Evolutionary conservation across 768 basidiomycete genomes (phyloP), one percentile per base, ranked within the genome.

Genomic region (Lactifluus volemus): DNA sequence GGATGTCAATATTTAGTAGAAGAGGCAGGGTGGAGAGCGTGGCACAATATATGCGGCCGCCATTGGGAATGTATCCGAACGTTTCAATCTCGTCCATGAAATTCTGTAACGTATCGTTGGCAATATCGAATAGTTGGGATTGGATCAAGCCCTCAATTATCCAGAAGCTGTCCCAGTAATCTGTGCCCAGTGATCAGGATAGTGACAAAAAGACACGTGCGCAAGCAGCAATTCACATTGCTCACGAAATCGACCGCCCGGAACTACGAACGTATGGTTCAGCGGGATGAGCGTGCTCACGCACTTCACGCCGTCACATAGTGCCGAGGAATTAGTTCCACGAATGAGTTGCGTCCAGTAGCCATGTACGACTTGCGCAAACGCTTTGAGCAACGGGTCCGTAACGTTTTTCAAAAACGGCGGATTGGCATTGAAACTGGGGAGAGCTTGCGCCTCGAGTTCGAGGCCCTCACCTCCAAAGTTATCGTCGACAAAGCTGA

Each of bases 1-100:
- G 29, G 59, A 44, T 14, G 21, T 30, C 9, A 29, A 34, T 29
- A 36, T 17, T 9, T 17, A 7, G 44, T 38, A 32, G 12, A 49
- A 21, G 30, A 50, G 38, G 10, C 15, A 30, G 15, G 6, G 34
- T n/a, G 9, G 32, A 39, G 59, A 21, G 10, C 29, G 59, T 17
- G 15, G 6, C 67, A 86, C 87, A 97, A 68, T 97, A 97, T 53
- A 89, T 92, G 11, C 93, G 80, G 4, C 92, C 94, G 7, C 95
- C 95, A 67, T 97, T 98, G 1, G 95, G 95, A 63, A 98, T 86
- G 75, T 97, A 98, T 0, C 94, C 95, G 67, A 89, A 83, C 25
- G 70, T 69, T 44, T 88, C 83, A 49, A 98, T 76, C 70, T 96
- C 86, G 68, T 98, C 94, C 92, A 97, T 94, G 69, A 98, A 97